Percentiles rank a stretch among this genome's conserved stretches.
These are phyloP conservation scores for Trichophyton simii DNA, from an alignment of 2,329 filamentous ascomycete species.

Conservation along the genomic window DNA sequence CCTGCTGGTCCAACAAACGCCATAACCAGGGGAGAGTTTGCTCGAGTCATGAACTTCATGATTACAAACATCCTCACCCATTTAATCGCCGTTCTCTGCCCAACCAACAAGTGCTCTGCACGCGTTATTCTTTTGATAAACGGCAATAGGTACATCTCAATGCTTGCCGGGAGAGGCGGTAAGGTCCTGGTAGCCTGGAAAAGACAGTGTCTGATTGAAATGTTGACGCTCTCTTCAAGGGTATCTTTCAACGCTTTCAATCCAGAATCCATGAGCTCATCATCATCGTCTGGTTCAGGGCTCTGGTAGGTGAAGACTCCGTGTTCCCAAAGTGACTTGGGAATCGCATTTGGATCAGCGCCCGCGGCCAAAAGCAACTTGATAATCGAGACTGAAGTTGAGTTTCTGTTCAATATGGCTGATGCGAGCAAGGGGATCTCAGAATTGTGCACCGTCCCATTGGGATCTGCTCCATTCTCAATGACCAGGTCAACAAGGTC, in stretches of 20 bases:
- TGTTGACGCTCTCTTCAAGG: background rate
- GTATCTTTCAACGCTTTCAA: background rate
- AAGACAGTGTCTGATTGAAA: constrained; percentile 9
- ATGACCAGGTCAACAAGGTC: constrained; percentile 11
- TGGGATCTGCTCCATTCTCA: constrained; percentile 12
- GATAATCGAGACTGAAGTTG: constrained; percentile 6
- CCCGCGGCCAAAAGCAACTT: constrained; percentile 8
- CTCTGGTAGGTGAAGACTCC: background rate
- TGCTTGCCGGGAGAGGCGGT: background rate
- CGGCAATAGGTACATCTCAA: background rate
- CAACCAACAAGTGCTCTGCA: constrained; percentile 5
- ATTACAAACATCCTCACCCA: constrained; percentile 2
- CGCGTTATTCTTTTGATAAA: background rate
- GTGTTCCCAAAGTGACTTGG: constrained; percentile 7
- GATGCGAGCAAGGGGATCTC: constrained; percentile 9
- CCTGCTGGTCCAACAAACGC: constrained; percentile 11
- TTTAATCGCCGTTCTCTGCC: constrained; percentile 10
- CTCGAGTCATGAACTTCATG: constrained; percentile 5
- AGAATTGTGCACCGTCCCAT: constrained; percentile 7
- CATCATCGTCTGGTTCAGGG: background rate
- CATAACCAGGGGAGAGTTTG: constrained; percentile 7
- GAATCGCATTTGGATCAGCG: constrained; percentile 11
- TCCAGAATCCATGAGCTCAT: constrained; percentile 2
- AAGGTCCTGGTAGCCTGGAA: background rate
- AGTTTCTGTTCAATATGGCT: constrained; percentile 8